Percentiles rank a stretch among this genome's conserved stretches.
These are phyloP conservation scores for Barbatosphaeria neglecta DNA, from an alignment of 495 filamentous ascomycete species.

Conservation along the genomic window DNA sequence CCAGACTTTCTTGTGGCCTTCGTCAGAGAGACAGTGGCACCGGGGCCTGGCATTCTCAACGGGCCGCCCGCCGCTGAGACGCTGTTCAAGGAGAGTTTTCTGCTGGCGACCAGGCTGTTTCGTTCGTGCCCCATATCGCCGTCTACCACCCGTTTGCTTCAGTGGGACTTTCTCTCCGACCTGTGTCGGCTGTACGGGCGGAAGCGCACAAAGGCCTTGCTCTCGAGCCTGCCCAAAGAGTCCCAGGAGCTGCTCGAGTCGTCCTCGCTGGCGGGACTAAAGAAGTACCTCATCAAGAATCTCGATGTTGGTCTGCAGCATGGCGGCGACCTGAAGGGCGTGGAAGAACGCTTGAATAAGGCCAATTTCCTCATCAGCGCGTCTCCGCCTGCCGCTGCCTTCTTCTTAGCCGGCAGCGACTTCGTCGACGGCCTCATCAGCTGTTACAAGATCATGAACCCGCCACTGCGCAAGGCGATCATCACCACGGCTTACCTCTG, in stretches of 20 bases:
- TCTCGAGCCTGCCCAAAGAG: conserved; percentile 16
- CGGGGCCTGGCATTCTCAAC: conserved; percentile 26
- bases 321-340: conserved; percentile 29
- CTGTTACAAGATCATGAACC: conserved; percentile 50
- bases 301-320: conserved; percentile 38
- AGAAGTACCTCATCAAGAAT: conserved; percentile 30
- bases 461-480: conserved; percentile 47
- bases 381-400: conserved; percentile 40
- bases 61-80: conserved; percentile 32
- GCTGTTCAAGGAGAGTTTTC: conserved; percentile 51
- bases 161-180: conserved; percentile 48
- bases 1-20: conserved; percentile 51
- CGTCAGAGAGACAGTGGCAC: conserved; percentile 35
- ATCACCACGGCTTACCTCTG: conserved; percentile 61
- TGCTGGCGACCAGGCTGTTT: conserved; percentile 41
- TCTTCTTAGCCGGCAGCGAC: conserved; percentile 73
- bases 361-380: conserved; percentile 41
- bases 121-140: conserved; percentile 23
- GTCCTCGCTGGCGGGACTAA: conserved; percentile 26
- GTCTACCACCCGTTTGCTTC: conserved; percentile 29
- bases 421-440: conserved; percentile 64
- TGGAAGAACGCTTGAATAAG: conserved; percentile 32
- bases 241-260: conserved; percentile 20
- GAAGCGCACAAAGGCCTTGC: conserved; percentile 23
- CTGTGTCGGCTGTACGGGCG: conserved; percentile 44